phyloP scores from a whole-genome alignment of 768 basidiomycete genomes.

The Hysterangium stoloniferum region DNA sequence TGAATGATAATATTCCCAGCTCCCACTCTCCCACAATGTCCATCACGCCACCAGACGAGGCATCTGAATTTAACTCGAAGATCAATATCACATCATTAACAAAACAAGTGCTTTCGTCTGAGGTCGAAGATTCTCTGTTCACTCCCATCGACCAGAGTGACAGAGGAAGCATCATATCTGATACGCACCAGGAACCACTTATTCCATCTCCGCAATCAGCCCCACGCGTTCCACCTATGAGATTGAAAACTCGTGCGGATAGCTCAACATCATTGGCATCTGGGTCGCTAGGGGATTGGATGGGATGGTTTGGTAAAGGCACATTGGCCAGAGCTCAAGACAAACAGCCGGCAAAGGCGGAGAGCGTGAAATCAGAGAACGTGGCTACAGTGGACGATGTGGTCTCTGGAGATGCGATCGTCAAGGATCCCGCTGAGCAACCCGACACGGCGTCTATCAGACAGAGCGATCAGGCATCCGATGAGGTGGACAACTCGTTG shows the following conservation, averaged over 20 bases:
- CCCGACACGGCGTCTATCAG: not conserved
- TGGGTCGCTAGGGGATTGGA: slow-evolving; percentile 6
- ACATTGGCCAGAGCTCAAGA: not conserved
- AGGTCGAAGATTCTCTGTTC: not conserved
- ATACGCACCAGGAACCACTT: not conserved
- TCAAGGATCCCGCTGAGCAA: not conserved
- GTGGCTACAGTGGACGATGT: not conserved
- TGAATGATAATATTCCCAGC: slow-evolving; percentile 13
- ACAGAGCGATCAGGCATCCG: not conserved
- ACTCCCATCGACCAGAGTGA: not conserved
- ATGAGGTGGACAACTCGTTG: slow-evolving; percentile 19
- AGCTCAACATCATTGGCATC: slow-evolving; percentile 3
- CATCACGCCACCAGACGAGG: not conserved
- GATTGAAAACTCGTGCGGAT: not conserved
- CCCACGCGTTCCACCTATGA: not conserved
- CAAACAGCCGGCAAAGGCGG: not conserved
- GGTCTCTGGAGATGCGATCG: not conserved
- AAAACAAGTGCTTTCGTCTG: not conserved
- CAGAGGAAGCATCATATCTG: not conserved
- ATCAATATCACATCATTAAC: no score
- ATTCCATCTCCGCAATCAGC: not conserved
- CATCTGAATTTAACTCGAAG: not conserved
- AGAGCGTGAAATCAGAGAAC: not conserved
- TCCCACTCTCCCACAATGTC: not conserved
- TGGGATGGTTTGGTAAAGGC: slow-evolving; percentile 10